Percentiles rank a stretch among this genome's conserved stretches.
Conservation (phyloP, 345 rosid species). For the Pistacia vera region DNA sequence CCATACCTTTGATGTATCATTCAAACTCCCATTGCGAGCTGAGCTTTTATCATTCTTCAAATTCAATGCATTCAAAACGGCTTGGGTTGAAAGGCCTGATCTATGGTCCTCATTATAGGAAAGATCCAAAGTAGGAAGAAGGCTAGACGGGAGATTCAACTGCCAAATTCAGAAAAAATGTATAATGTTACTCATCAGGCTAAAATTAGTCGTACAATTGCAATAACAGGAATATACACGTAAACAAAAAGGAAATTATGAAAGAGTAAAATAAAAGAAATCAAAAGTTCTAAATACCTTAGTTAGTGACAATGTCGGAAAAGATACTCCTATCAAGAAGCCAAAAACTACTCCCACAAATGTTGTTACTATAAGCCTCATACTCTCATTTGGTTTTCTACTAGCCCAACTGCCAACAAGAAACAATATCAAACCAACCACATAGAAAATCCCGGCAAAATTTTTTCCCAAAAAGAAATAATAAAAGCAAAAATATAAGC, state of each 20-base stretch:
- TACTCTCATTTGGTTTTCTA: slow-evolving; percentile 72
- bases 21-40: slow-evolving; percentile 26
- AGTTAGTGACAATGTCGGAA: slow-evolving; percentile 65
- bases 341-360: slow-evolving; percentile 79
- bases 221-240: background rate
- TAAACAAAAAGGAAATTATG: background rate
- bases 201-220: background rate
- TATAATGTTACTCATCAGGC: slow-evolving; percentile 5
- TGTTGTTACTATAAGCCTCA: slow-evolving; percentile 62
- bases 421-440: slow-evolving; percentile 6
- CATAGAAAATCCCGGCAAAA: background rate
- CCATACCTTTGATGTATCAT: slow-evolving; percentile 57
- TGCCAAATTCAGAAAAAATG: slow-evolving; percentile 34
- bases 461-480: background rate
- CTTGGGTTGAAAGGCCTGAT: slow-evolving; percentile 42
- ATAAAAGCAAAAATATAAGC: background rate
- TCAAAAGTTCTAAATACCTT: slow-evolving; percentile 51
- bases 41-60: slow-evolving; percentile 36
- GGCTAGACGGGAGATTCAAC: slow-evolving; percentile 62
- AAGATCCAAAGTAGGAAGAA: slow-evolving; percentile 52
- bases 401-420: slow-evolving; percentile 44
- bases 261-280: background rate
- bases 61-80: slow-evolving; percentile 37
- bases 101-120: slow-evolving; percentile 46
- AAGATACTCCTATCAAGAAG: slow-evolving; percentile 76